A percentile compares a stretch with the other conserved stretches of the same genome.
phyloP scores from a whole-genome alignment of 306 rosid species.

The Dryas octopetala region DNA sequence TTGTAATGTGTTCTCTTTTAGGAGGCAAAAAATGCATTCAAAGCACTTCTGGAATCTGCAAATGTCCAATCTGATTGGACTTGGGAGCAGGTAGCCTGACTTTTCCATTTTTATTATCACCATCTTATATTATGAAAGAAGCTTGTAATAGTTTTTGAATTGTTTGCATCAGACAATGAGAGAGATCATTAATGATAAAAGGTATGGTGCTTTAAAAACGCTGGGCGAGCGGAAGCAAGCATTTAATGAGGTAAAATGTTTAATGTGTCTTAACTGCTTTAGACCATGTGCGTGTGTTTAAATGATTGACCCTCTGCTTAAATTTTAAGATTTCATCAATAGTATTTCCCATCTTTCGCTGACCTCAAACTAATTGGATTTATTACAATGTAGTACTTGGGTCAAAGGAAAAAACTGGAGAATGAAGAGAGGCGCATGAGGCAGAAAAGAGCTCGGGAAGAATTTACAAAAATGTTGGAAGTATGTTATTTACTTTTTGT shows the following conservation, averaged over 20 bases:
- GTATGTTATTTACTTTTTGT: conserved; percentile 51
- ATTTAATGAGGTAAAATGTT: conserved; percentile 82
- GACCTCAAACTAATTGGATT: conserved; percentile 32
- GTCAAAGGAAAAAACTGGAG: conserved; percentile 94
- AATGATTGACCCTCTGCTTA: neutral
- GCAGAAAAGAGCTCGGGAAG: conserved; percentile 97
- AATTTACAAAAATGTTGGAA: conserved; percentile 94
- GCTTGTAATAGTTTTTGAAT: conserved; percentile 29
- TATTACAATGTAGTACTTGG: conserved; percentile 66
- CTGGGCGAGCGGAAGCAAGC: conserved; percentile 99
- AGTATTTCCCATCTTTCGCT: conserved; percentile 13
- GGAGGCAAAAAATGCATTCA: conserved; percentile 98
- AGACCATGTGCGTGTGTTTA: neutral
- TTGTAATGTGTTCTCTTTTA: conserved; percentile 10
- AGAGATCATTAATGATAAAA: conserved; percentile 88
- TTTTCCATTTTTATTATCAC: conserved; percentile 19
- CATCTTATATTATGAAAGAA: conserved; percentile 19
- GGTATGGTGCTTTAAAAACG: conserved; percentile 90
- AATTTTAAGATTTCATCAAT: neutral
- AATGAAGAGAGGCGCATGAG: conserved; percentile 94
- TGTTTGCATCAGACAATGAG: conserved; percentile 72
- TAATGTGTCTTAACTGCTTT: conserved; percentile 20
- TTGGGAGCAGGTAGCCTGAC: conserved; percentile 88
- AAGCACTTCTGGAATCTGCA: conserved; percentile 83
- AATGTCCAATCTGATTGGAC: conserved; percentile 99